These are phyloP conservation scores for Annona squamosa DNA, from an alignment of 164 flowering plant genomes.

Conservation along the genomic window DNA sequence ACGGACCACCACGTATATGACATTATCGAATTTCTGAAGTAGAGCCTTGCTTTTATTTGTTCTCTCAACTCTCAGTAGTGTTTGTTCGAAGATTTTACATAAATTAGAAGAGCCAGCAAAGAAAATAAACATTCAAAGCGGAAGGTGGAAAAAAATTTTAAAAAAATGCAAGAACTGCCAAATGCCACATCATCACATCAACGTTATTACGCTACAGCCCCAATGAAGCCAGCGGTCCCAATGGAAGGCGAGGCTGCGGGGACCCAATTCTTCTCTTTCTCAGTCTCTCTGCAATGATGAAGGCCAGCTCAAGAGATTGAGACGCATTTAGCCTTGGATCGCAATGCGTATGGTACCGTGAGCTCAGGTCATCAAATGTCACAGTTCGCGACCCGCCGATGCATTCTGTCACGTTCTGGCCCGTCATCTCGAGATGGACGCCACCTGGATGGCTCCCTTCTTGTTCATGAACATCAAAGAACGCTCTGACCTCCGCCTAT, in stretches of 20 bases:
- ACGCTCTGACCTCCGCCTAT: conserved; percentile 84
- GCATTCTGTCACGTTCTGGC: conserved; percentile 91
- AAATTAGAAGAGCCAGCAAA: not conserved
- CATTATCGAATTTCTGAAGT: not conserved
- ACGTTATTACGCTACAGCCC: conserved; percentile 17
- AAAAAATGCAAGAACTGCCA: not conserved
- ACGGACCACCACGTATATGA: not conserved
- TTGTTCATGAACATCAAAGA: conserved; percentile 92
- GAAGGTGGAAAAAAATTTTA: not conserved
- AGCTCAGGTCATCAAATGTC: conserved; percentile 77
- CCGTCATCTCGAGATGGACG: conserved; percentile 87
- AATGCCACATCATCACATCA: not conserved
- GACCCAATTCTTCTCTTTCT: conserved; percentile 59
- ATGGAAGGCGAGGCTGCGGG: conserved; percentile 9
- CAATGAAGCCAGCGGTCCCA: conserved; percentile 17
- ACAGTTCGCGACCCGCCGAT: conserved; percentile 85
- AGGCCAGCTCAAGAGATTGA: conserved; percentile 86
- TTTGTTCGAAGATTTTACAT: not conserved
- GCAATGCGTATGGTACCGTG: conserved; percentile 92
- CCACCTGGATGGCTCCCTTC: conserved; percentile 94
- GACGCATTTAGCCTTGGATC: conserved; percentile 96
- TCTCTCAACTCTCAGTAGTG: not conserved
- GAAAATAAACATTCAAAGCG: not conserved
- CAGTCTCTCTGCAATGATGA: conserved; percentile 82
- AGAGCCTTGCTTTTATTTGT: not conserved